A percentile compares a stretch with the other conserved stretches of the same genome.
phyloP scores from a whole-genome alignment of 148 eudicot genomes.

The Arbutus unedo region DNA sequence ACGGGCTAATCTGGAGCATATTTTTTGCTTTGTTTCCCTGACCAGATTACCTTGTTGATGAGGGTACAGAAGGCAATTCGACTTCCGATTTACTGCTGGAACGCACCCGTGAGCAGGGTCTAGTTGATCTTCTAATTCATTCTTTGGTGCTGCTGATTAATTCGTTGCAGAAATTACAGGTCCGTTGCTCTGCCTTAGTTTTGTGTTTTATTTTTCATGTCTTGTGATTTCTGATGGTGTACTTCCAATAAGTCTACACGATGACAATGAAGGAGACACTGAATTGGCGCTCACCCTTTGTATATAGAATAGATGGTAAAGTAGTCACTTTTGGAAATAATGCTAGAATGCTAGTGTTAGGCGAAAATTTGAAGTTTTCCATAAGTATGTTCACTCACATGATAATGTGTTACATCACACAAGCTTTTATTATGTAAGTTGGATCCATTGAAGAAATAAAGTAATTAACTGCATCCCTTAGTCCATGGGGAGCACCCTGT shows the following conservation, averaged over 20 bases:
- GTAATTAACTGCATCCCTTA: too few species aligned
- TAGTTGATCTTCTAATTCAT: conserved; percentile 82
- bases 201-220: background rate
- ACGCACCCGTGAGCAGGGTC: conserved; percentile 88
- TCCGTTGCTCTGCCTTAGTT: conserved; percentile 21
- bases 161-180: conserved; percentile 79
- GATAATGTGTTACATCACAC: background rate
- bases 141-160: conserved; percentile 65
- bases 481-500: too few species aligned
- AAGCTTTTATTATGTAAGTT: too few species aligned
- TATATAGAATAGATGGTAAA: background rate
- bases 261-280: too few species aligned
- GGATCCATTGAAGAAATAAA: too few species aligned
- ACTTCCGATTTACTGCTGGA: conserved; percentile 90
- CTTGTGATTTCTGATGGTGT: background rate
- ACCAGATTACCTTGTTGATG: conserved; percentile 98
- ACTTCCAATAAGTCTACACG: background rate
- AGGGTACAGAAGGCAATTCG: conserved; percentile 87
- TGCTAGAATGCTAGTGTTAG: background rate
- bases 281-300: too few species aligned
- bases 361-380: background rate
- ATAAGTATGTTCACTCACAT: background rate
- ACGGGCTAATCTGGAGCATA: background rate
- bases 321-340: background rate
- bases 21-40: conserved; percentile 17